Conservation (phyloP, 768 basidiomycete genomes). For the Saitozyma sp. region DNA sequence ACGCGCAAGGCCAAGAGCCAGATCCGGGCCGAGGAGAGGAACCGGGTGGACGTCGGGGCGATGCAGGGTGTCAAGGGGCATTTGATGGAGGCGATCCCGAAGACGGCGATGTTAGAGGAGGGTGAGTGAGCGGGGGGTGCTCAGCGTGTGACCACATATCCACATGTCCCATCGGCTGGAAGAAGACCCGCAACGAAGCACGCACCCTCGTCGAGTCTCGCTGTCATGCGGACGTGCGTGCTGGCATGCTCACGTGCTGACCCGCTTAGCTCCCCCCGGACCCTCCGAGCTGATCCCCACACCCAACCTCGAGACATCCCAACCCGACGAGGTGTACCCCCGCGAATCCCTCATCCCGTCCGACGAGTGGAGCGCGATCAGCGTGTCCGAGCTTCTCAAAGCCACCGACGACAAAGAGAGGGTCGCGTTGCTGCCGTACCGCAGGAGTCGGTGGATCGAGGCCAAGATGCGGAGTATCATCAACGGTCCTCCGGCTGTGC, state of each 20-base stretch:
- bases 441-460: constrained; percentile 69
- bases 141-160: too few species aligned
- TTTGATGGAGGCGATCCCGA: constrained; percentile 79
- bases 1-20: constrained; percentile 88
- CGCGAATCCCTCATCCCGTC: constrained; percentile 73
- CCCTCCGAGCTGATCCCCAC: constrained; percentile 71
- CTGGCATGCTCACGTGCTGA: background rate
- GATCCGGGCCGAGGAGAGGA: constrained; percentile 81
- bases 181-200: too few species aligned
- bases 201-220: too few species aligned
- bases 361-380: constrained; percentile 73
- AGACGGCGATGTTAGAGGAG: constrained; percentile 68
- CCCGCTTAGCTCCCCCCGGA: background rate
- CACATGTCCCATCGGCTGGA: too few species aligned
- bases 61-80: constrained; percentile 81
- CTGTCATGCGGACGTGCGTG: too few species aligned
- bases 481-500: constrained; percentile 18
- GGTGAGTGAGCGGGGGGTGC: constrained; percentile 56
- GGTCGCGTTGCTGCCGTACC: constrained; percentile 61
- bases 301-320: constrained; percentile 65
- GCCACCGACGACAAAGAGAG: constrained; percentile 60
- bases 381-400: constrained; percentile 61
- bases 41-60: constrained; percentile 81
- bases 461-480: constrained; percentile 48
- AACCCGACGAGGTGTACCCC: constrained; percentile 64